Evolutionary conservation across 306 rosid species (phyloP).

Genomic region (Corylus avellana): DNA sequence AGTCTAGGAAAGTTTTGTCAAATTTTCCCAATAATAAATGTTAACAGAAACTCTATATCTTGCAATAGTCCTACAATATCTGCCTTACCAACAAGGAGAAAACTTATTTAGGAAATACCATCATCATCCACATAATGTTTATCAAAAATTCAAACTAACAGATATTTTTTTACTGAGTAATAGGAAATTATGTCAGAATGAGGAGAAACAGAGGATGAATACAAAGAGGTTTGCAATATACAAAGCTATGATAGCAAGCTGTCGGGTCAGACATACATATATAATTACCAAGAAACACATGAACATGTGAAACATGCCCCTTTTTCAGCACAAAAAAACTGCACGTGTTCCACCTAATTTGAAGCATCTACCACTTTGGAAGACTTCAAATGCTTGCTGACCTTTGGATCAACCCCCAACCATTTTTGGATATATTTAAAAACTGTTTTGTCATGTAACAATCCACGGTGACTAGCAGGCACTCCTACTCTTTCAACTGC

Average conservation of each 20-base stretch:
- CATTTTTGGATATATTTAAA: constrained; percentile 59
- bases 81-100: too few species aligned
- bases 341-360: constrained; percentile 27
- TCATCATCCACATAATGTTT: background rate
- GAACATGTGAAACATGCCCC: background rate
- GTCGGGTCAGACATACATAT: background rate
- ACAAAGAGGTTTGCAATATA: background rate
- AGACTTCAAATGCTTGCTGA: constrained; percentile 44
- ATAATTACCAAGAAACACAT: background rate
- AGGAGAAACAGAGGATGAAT: background rate
- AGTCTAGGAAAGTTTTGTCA: too few species aligned
- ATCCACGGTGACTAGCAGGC: constrained; percentile 59
- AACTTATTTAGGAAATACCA: background rate
- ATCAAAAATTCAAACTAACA: background rate
- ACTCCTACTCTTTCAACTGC: constrained; percentile 78
- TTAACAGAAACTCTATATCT: too few species aligned
- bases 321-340: constrained; percentile 20
- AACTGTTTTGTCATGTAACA: constrained; percentile 53
- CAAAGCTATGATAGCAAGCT: background rate
- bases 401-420: constrained; percentile 61
- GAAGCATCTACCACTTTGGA: constrained; percentile 67
- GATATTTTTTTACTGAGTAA: background rate
- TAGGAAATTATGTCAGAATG: background rate
- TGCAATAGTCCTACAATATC: too few species aligned
- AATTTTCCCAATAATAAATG: too few species aligned